Evolutionary conservation across 2,329 filamentous ascomycete species (phyloP).

Genomic region (Neonectria punicea): DNA sequence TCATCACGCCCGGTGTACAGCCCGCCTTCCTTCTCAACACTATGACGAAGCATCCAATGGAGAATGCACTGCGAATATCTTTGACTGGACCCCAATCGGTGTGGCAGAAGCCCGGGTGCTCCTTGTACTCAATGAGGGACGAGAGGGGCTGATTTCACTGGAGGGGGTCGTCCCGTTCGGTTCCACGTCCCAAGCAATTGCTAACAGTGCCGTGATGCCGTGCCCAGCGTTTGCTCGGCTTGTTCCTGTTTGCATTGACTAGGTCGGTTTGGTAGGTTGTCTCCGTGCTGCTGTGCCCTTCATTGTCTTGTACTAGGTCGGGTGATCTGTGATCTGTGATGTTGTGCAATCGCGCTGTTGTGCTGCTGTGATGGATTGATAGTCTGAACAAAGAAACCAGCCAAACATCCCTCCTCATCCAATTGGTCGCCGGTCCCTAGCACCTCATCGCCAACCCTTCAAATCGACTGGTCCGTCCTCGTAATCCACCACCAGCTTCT

Average conservation of each 20-base stretch:
- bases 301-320: not conserved
- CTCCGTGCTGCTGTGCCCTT: not conserved
- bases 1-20: not conserved
- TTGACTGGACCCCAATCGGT: not conserved
- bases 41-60: not conserved
- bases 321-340: not conserved
- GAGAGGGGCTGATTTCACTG: not conserved
- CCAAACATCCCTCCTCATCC: not conserved
- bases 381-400: no score
- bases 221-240: not conserved
- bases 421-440: conserved; percentile 11
- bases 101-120: not conserved
- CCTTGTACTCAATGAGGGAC: not conserved
- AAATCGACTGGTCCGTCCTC: not conserved
- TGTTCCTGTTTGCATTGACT: not conserved
- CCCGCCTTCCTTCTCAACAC: not conserved
- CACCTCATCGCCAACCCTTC: conserved; percentile 19
- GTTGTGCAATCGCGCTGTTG: not conserved
- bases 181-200: conserved; percentile 2
- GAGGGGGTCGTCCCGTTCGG: not conserved
- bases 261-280: not conserved
- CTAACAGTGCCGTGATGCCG: conserved; percentile 15
- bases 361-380: not conserved
- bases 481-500: not conserved
- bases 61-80: not conserved